These are phyloP conservation scores for Rhizopogon rudus DNA, from an alignment of 768 basidiomycete genomes.

Conservation along the genomic window DNA sequence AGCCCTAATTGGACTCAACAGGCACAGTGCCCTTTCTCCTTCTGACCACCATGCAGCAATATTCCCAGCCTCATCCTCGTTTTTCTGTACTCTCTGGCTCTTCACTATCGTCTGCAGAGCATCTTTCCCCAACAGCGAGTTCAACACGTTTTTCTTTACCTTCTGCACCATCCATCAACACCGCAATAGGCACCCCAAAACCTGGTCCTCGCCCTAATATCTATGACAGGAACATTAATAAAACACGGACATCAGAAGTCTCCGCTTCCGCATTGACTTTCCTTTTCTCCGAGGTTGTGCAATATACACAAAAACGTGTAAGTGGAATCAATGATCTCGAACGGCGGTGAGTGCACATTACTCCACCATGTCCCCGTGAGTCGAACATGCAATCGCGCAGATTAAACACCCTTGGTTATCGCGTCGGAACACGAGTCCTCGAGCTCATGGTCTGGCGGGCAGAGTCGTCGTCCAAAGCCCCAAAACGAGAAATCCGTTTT, in stretches of 20 bases:
- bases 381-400: constrained; percentile 35
- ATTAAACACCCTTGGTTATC: constrained; percentile 89
- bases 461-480: constrained; percentile 78
- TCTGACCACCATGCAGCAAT: constrained; percentile 36
- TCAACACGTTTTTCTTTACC: constrained; percentile 71
- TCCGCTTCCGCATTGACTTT: constrained; percentile 82
- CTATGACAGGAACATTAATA: constrained; percentile 87
- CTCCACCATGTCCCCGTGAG: neutral
- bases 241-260: constrained; percentile 80
- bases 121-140: constrained; percentile 50
- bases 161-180: constrained; percentile 42
- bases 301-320: constrained; percentile 95
- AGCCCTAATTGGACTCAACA: too few relatives aligned
- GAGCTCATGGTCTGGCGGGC: constrained; percentile 81
- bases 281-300: constrained; percentile 88
- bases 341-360: constrained; percentile 54
- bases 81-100: constrained; percentile 65
- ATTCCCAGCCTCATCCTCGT: constrained; percentile 59
- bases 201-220: constrained; percentile 60
- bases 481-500: constrained; percentile 88
- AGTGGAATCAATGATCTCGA: constrained; percentile 94
- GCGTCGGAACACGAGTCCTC: constrained; percentile 81
- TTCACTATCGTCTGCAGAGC: constrained; percentile 42
- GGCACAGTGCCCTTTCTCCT: neutral
- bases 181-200: constrained; percentile 33